Conservation (phyloP, 441 rosid genomes). For the Erodium moschatum region DNA sequence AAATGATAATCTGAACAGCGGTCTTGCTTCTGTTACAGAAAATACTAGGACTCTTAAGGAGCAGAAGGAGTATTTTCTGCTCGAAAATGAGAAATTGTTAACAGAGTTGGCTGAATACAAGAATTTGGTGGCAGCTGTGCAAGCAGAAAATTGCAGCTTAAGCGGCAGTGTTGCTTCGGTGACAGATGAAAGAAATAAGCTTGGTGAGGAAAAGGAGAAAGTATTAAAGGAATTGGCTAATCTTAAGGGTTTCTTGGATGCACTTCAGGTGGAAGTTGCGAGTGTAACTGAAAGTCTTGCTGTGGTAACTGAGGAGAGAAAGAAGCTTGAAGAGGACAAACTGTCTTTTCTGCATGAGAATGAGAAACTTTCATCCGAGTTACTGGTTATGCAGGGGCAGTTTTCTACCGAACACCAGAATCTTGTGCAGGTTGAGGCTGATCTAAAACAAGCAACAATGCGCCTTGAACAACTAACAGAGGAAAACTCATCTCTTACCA, state of each 20-base stretch:
- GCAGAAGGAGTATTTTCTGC: slow-evolving; percentile 33
- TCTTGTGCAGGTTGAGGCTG: slow-evolving; percentile 34
- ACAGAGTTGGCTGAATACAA: slow-evolving; percentile 53
- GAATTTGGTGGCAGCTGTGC: slow-evolving; percentile 44
- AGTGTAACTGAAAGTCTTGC: slow-evolving; percentile 35
- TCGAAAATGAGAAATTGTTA: slow-evolving; percentile 48
- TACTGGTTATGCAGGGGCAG: slow-evolving; percentile 47
- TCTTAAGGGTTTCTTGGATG: slow-evolving; percentile 31
- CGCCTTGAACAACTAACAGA: slow-evolving; percentile 45
- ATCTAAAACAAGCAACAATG: slow-evolving; percentile 36
- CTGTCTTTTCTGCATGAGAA: slow-evolving; percentile 36
- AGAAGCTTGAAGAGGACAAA: slow-evolving; percentile 46
- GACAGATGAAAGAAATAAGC: slow-evolving; percentile 38
- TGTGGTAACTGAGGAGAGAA: slow-evolving; percentile 34
- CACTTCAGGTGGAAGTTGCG: slow-evolving; percentile 38
- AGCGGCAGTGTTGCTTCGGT: slow-evolving; percentile 37
- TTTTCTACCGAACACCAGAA: slow-evolving; percentile 40
- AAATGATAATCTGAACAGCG: slow-evolving; percentile 41
- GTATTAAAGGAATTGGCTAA: slow-evolving; percentile 33
- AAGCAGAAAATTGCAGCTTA: slow-evolving; percentile 39
- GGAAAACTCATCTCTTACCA: slow-evolving; percentile 43
- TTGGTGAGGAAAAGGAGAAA: slow-evolving; percentile 47
- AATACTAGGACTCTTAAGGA: slow-evolving; percentile 43
- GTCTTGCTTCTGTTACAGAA: slow-evolving; percentile 40
- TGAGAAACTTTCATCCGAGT: slow-evolving; percentile 50